Base-by-base conservation (phyloP, 345 rosid genomes). In the Bruguiera gymnorhiza region DNA sequence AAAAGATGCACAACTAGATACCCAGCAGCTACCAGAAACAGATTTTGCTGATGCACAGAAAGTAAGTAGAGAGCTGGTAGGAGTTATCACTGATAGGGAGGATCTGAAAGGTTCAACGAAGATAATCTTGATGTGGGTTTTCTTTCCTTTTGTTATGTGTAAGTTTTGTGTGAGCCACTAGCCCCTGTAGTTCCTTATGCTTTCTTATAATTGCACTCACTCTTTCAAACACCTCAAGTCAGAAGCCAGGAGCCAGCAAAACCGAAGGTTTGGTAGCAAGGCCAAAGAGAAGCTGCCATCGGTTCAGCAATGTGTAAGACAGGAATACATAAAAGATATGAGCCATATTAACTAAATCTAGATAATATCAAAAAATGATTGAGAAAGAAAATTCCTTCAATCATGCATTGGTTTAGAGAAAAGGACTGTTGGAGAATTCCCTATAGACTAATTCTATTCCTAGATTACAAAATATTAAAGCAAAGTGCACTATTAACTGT, bases 291-390 rank as follows among this genome's bases (percentile, higher is more conserved):
- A 76, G 64, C 80, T 79, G 83, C 84, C 86, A 78, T 75, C 67
- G 84, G 75, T 73, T 84, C 73, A 70, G 43, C 78, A 76, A 80
- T 71, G 84, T 76, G 19, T 48, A 70, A 79, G 70, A 73, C 70
- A 65, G 72, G 75, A 80, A 79, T 73, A 83, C 72, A 73, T 78
- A 73, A 81, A 83, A 84, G 85, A 63, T 39, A 61, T 20, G 67
- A 73, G 70, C 76, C 62, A 67, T 66, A 69, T 60, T 71, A 72
- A 69, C 75, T 78, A 82, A 79, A 75, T 79, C 83, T 63, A 76
- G 73, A 81, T 76, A 65, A 80, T 73, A 61, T 63, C 63, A 75
- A 80, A 79, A 75, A 71, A 60, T 71, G 81, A 79, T 70, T 73
- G 80, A 70, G 56, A 75, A 70, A 70, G 68, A 73, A 74, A 83